Conservation (phyloP, 2,329 filamentous ascomycete species). For the Sporothrix variecibatus region DNA sequence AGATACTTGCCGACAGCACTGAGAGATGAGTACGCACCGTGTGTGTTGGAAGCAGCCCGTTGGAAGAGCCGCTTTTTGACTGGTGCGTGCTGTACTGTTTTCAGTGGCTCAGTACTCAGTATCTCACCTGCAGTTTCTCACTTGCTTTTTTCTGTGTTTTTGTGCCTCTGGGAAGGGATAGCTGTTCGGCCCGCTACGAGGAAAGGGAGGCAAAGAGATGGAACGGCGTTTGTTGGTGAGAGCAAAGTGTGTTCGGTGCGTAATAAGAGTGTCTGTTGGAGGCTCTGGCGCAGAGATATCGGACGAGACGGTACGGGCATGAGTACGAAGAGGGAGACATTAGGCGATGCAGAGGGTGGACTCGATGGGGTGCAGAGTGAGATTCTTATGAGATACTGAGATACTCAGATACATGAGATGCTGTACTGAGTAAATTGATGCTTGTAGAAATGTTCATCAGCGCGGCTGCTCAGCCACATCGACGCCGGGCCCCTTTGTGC, state of each 20-base stretch:
- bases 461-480: not conserved
- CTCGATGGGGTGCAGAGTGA: not conserved
- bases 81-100: not conserved
- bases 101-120: no score
- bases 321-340: not conserved
- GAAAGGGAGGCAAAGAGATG: conserved; percentile 2
- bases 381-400: not conserved
- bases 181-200: conserved; percentile 11
- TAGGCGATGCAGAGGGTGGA: no score
- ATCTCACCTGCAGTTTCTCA: no score
- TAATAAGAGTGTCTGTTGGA: not conserved
- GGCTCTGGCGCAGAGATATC: not conserved
- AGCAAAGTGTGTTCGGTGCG: no score
- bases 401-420: no score
- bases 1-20: not conserved
- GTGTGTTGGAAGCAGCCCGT: not conserved
- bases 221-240: not conserved
- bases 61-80: not conserved
- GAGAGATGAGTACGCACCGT: conserved; percentile 7
- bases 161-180: not conserved
- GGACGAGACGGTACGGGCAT: not conserved
- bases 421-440: not conserved
- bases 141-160: no score
- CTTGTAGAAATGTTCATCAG: not conserved
- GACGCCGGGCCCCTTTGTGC: not conserved